These are phyloP conservation scores for Aspergillus puulaauensis DNA, from an alignment of 2,329 filamentous ascomycete species.

Conservation along the genomic window DNA sequence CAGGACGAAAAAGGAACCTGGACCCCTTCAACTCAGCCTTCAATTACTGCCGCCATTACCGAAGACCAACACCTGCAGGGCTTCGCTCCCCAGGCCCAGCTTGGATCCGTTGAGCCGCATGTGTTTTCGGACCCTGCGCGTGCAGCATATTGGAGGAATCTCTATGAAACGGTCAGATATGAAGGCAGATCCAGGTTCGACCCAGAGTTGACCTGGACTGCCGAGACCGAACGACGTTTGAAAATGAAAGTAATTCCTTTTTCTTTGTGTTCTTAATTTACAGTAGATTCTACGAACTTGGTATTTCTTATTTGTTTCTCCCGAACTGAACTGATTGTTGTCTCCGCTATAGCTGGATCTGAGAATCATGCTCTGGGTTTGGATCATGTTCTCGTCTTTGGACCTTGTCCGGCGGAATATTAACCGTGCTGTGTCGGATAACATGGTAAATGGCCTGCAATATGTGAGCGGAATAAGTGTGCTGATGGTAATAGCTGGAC, in stretches of 20 bases:
- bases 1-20: neutral
- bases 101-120: constrained; percentile 5
- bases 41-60: neutral
- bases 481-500: constrained; percentile 5
- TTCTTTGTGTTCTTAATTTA: neutral
- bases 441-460: constrained; percentile 27
- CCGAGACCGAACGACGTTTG: constrained; percentile 8
- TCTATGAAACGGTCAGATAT: constrained; percentile 5
- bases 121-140: constrained; percentile 5
- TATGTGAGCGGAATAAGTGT: neutral
- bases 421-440: constrained; percentile 56
- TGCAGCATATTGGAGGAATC: constrained; percentile 1
- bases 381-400: constrained; percentile 59
- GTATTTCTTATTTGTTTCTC: neutral
- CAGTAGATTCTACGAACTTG: neutral
- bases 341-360: constrained; percentile 17
- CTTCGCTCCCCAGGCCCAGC: neutral
- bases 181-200: constrained; percentile 11
- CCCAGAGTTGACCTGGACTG: constrained; percentile 11
- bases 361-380: constrained; percentile 28
- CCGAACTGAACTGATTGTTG: constrained; percentile 1
- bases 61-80: neutral
- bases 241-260: constrained; percentile 13
- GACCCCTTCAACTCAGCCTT: neutral
- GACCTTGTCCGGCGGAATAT: constrained; percentile 61